These are phyloP conservation scores for Strigomonas culicis DNA, from an alignment of 208 protist species.

Conservation along the genomic window DNA sequence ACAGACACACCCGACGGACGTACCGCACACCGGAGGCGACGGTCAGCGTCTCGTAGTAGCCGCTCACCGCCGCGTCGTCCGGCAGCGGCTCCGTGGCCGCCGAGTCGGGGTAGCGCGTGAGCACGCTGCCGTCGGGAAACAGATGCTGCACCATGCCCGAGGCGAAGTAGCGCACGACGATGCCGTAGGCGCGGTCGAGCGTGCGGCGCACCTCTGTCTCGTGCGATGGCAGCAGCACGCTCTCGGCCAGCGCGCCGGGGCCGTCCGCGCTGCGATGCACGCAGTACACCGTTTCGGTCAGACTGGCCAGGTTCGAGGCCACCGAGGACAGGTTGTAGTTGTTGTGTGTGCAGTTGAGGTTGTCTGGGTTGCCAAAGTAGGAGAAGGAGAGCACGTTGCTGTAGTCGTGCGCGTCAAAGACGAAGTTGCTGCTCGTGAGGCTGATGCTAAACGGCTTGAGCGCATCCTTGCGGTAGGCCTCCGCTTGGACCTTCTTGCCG, in stretches of 20 bases:
- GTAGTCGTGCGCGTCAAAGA: constrained; percentile 16
- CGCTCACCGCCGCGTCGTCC: background rate
- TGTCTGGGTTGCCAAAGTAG: constrained; percentile 10
- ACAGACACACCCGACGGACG: constrained; percentile 22
- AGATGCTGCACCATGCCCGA: constrained; percentile 59
- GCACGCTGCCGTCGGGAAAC: constrained; percentile 61
- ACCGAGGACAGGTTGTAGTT: background rate
- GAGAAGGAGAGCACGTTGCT: constrained; percentile 15
- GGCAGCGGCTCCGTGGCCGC: background rate
- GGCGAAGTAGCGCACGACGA: constrained; percentile 58
- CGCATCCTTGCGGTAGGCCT: constrained; percentile 7
- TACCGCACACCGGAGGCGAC: constrained; percentile 40
- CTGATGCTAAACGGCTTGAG: constrained; percentile 14
- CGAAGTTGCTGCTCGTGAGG: constrained; percentile 26
- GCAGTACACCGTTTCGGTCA: constrained; percentile 17
- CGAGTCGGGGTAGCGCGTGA: constrained; percentile 41
- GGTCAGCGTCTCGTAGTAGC: constrained; percentile 41
- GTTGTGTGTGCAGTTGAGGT: background rate
- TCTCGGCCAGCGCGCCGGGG: background rate
- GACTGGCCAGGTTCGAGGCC: constrained; percentile 22
- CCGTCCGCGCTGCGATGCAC: constrained; percentile 24
- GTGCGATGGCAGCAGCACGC: constrained; percentile 23
- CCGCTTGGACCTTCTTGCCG: background rate
- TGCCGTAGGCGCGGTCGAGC: constrained; percentile 41
- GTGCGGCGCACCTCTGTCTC: constrained; percentile 60